Percentiles rank a stretch among this genome's conserved stretches.
These are phyloP conservation scores for Geotrichum restrictum DNA, from an alignment of 1,139 yeast genomes.

Conservation along the genomic window DNA sequence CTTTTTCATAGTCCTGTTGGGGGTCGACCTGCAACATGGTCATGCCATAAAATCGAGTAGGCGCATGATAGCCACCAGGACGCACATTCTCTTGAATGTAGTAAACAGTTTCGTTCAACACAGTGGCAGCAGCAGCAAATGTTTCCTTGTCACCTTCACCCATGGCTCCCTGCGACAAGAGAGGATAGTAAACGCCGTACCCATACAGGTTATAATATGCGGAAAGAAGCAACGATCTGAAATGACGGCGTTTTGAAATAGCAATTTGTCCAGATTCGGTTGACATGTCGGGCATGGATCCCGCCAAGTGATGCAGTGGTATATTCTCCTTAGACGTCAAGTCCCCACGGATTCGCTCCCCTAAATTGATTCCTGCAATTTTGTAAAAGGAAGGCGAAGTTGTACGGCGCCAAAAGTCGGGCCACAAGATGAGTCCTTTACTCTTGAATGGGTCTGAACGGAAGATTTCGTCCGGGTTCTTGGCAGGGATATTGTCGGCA, in stretches of 20 bases:
- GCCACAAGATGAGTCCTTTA: slow-evolving; percentile 69
- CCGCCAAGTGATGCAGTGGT: slow-evolving; percentile 64
- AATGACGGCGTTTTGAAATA: slow-evolving; percentile 63
- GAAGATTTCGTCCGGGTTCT: slow-evolving; percentile 53
- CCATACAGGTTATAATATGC: slow-evolving; percentile 78
- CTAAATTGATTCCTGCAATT: slow-evolving; percentile 52
- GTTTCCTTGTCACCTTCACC: slow-evolving; percentile 95
- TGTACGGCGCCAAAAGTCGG: slow-evolving; percentile 77
- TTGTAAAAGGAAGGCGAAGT: slow-evolving; percentile 66
- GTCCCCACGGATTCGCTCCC: slow-evolving; percentile 44
- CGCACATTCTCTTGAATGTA: slow-evolving; percentile 59
- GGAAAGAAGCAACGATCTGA: slow-evolving; percentile 60
- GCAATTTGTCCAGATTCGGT: slow-evolving; percentile 81
- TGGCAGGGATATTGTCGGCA: slow-evolving; percentile 69
- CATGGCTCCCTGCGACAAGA: slow-evolving; percentile 76
- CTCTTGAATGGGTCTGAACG: slow-evolving; percentile 51
- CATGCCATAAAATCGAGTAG: slow-evolving; percentile 51
- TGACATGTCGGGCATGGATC: slow-evolving; percentile 74
- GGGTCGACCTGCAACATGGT: slow-evolving; percentile 78
- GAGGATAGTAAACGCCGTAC: slow-evolving; percentile 74
- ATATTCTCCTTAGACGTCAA: slow-evolving; percentile 34
- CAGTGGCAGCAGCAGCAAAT: slow-evolving; percentile 73
- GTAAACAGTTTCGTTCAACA: slow-evolving; percentile 55
- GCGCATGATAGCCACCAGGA: slow-evolving; percentile 51
- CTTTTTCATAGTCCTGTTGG: slow-evolving; percentile 47